Conservation (phyloP, 306 rosid species). For the Ormosia semicastrata region DNA sequence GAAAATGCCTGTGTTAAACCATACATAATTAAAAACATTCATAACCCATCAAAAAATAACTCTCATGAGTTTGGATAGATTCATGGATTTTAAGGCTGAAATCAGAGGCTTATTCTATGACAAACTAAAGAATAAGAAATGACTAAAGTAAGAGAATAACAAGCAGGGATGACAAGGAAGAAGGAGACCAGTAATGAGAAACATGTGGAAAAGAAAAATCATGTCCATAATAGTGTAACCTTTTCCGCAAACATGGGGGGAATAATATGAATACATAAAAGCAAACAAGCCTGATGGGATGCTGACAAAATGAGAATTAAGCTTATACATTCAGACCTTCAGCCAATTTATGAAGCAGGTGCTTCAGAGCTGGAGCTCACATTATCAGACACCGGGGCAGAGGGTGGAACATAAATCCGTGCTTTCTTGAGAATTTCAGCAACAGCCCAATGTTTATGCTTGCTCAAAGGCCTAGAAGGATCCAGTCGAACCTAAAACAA, state of each 20-base stretch:
- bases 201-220: not conserved
- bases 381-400: not conserved
- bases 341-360: not conserved
- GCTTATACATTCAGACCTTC: not conserved
- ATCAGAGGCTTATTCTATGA: not conserved
- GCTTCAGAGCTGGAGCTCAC: not conserved
- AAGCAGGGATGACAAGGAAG: not conserved
- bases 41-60: not conserved
- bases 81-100: not conserved
- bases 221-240: not conserved
- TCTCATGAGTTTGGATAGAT: not conserved
- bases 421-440: constrained; percentile 72
- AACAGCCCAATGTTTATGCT: constrained; percentile 61
- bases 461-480: constrained; percentile 70
- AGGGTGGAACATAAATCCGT: constrained; percentile 52
- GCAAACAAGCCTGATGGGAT: not conserved
- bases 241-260: not conserved
- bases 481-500: constrained; percentile 54
- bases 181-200: not conserved
- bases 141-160: not conserved
- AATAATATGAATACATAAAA: not conserved
- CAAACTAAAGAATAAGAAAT: not conserved
- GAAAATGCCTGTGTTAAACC: not conserved
- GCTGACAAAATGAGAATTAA: not conserved
- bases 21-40: not conserved